These are phyloP conservation scores for Diutina sp. DNA, from an alignment of 1,139 yeast genomes.

Conservation along the genomic window DNA sequence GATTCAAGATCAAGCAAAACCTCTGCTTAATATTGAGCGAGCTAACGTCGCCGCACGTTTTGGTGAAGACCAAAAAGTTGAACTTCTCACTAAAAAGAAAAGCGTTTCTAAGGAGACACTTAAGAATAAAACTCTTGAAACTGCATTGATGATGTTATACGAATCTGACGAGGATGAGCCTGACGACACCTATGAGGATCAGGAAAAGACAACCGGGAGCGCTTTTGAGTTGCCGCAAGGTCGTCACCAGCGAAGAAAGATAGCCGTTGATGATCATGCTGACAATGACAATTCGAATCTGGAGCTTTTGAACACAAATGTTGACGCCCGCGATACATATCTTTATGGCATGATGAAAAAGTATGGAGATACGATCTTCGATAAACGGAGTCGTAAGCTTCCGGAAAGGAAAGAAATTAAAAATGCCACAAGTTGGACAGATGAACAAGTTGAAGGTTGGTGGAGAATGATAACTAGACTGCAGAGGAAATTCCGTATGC, in stretches of 20 bases:
- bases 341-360: constrained; percentile 47
- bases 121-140: constrained; percentile 43
- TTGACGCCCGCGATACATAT: constrained; percentile 28
- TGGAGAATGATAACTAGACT: constrained; percentile 57
- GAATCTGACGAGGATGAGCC: constrained; percentile 71
- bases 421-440: constrained; percentile 52
- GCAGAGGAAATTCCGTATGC: constrained; percentile 43
- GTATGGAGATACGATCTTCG: constrained; percentile 36
- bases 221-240: not conserved
- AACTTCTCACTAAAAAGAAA: constrained; percentile 11
- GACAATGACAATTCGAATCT: constrained; percentile 7
- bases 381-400: constrained; percentile 36
- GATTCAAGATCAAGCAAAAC: constrained; percentile 9
- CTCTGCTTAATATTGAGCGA: not conserved
- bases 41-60: constrained; percentile 10
- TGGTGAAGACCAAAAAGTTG: constrained; percentile 18
- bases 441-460: constrained; percentile 94
- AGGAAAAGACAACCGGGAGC: constrained; percentile 26
- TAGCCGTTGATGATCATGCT: constrained; percentile 9
- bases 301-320: constrained; percentile 5
- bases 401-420: constrained; percentile 40
- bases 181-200: constrained; percentile 77
- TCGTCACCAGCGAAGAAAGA: constrained; percentile 3
- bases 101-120: constrained; percentile 17
- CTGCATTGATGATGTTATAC: constrained; percentile 54